Evolutionary conservation across 768 basidiomycete species (phyloP).

Genomic region (Exsudoporus frostii): DNA sequence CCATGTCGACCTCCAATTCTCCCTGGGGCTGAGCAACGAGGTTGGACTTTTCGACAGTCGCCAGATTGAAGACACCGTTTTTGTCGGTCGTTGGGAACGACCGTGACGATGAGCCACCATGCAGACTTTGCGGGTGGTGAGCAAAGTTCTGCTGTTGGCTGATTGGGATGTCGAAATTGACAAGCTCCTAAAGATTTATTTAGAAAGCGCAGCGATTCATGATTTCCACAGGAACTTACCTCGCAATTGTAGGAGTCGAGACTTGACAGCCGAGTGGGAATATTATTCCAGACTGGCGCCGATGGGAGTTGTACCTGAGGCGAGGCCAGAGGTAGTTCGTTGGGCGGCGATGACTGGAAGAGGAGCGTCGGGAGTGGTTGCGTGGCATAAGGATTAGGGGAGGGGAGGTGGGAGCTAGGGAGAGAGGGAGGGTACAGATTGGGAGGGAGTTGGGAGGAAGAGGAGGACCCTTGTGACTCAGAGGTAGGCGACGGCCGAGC

Average conservation of each 20-base stretch:
- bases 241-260: constrained; percentile 4
- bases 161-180: constrained; percentile 15
- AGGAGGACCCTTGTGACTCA: constrained; percentile 19
- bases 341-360: neutral
- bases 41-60: constrained; percentile 30
- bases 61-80: constrained; percentile 36
- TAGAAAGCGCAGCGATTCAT: neutral
- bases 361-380: constrained; percentile 5
- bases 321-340: neutral
- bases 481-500: constrained; percentile 6
- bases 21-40: constrained; percentile 35
- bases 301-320: constrained; percentile 3
- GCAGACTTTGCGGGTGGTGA: neutral
- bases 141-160: constrained; percentile 5
- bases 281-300: constrained; percentile 10
- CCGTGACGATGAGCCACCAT: constrained; percentile 11
- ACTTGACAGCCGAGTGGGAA: neutral
- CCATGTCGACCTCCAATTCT: constrained; percentile 35
- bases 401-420: constrained; percentile 11
- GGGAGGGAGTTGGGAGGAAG: constrained; percentile 7
- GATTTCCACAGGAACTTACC: constrained; percentile 3
- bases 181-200: constrained; percentile 6
- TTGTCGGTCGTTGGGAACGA: constrained; percentile 32
- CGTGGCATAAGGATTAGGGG: constrained; percentile 5
- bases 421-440: constrained; percentile 1